These are phyloP conservation scores for Dalbergia cochinchinensis DNA, from an alignment of 306 rosid species.

Conservation along the genomic window DNA sequence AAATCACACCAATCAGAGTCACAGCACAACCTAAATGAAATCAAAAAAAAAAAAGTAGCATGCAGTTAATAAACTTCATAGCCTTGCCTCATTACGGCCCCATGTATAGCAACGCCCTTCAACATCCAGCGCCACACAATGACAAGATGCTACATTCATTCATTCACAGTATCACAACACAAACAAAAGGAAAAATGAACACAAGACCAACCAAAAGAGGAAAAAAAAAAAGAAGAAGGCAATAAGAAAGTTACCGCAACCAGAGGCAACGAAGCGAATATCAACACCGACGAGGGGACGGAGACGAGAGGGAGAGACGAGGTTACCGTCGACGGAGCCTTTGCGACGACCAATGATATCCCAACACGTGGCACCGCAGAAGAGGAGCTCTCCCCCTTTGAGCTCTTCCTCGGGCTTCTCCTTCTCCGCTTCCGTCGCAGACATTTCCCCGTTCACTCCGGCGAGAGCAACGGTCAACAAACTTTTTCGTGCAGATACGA, in stretches of 20 bases:
- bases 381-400: slow-evolving; percentile 85
- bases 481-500: neutral
- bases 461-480: slow-evolving; percentile 55
- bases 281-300: slow-evolving; percentile 82
- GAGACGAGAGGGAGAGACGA: slow-evolving; percentile 86
- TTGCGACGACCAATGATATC: slow-evolving; percentile 80
- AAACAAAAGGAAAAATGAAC: neutral
- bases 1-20: slow-evolving; percentile 37
- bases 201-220: neutral
- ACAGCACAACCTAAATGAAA: neutral
- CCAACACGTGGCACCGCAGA: slow-evolving; percentile 95
- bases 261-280: slow-evolving; percentile 87
- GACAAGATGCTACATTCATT: slow-evolving; percentile 77
- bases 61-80: slow-evolving; percentile 28
- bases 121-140: slow-evolving; percentile 94
- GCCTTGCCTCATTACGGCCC: slow-evolving; percentile 95
- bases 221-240: no score
- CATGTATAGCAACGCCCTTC: slow-evolving; percentile 98
- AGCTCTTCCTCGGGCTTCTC: slow-evolving; percentile 63
- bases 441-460: slow-evolving; percentile 82
- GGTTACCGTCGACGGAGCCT: slow-evolving; percentile 78
- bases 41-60: neutral
- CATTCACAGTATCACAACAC: neutral
- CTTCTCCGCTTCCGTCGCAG: slow-evolving; percentile 72
- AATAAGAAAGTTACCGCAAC: slow-evolving; percentile 65